Evolutionary conservation across 495 filamentous ascomycete species (phyloP), one percentile per base, ranked within the genome.

Genomic region (Tetracladium setigerum): DNA sequence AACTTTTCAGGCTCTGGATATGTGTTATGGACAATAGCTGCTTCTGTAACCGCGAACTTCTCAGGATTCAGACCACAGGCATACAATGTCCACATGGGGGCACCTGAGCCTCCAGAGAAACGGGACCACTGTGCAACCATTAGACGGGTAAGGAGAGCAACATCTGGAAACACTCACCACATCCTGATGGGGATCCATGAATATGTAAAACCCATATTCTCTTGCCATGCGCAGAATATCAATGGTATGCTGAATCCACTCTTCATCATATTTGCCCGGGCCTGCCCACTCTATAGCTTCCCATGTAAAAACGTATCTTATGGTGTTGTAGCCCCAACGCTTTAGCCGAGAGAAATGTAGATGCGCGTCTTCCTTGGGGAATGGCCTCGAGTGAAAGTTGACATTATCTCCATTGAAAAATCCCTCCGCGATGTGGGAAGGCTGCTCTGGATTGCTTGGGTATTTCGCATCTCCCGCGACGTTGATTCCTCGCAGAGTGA

Each of bases 231-330:
- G 75, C 44, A 98, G 70, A 13, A 97, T 68, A 24, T 83, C 75
- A 49, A 97, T 89, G 1, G 94, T 97, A 60, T 90, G 86, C 42
- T 85, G 66, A 50, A 95, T 86, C 85, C 87, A 98, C 50, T 88
- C 85, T 57, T 98, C 85, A 52, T 98, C 92, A 64, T 97, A 98
- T 52, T 73, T 85, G 1, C 89, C 89, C n/a, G 92, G 92, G 0
- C 90, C 92, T 11, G 82, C 82, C 49, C 89, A 82, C 67, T 98
- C 92, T 58, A 98, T 91, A n/a, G 92, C 91, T 62, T 98, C 92
- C 92, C 92, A 98, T 0, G 91, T 97, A 62, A 95, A 98, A 50
- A 98, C 74, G 61, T 98, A 98, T 57, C 92, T 76, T 42, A 98
- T 91, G 1, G 86, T 87, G 64, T 96, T 98, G 65, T 95, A 98